Evolutionary conservation across 805 yeast genomes (phyloP), one percentile per base, ranked within the genome.

Genomic region (Barnettozyma populi): DNA sequence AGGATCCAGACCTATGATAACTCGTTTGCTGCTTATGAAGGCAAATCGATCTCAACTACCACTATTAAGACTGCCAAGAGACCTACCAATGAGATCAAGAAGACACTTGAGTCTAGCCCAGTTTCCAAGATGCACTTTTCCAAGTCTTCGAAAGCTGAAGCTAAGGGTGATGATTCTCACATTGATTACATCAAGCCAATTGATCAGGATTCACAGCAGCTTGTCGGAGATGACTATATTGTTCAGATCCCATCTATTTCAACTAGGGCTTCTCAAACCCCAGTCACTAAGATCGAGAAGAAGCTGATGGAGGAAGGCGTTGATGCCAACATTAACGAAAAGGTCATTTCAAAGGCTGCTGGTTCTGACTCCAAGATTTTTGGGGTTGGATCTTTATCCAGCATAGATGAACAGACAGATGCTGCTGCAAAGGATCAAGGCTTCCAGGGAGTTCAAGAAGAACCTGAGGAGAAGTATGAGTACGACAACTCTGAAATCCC

Each of bases 131-230:
- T 14, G 43, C 23, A 47, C 37, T 48, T 48, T 21, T 45, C 45
- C 27, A 54, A 68, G n/a, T 48, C 69, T 1, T 11, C 60, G 1
- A 47, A 49, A 18, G 47, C 34, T 2, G 37, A 47, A 7, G 79
- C 80, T 32, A 80, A 80, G 57, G 80, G 80, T 44, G 85, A 80
- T 55, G 46, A 65, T 5, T 79, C 84, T 8, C 74, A 79, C 36
- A 80, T 80, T 52, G 86, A 81, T 59, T 75, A 73, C 39, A 79
- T 67, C 64, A 75, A 69, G 54, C 63, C 64, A 4, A 59, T 60
- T 32, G 64, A 64, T 46, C 46, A 59, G 32, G 38, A 51, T 61
- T 74, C 40, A 70, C 69, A 57, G 62, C 74, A 31, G 67, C 73
- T 44, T 62, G 76, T 60, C 62, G 70, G 57, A 70, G 76, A 60